Percentiles rank a stretch among this genome's conserved stretches.
These are phyloP conservation scores for Phoenix roebelenii DNA, from an alignment of 176 grass and related monocot species.

Conservation along the genomic window DNA sequence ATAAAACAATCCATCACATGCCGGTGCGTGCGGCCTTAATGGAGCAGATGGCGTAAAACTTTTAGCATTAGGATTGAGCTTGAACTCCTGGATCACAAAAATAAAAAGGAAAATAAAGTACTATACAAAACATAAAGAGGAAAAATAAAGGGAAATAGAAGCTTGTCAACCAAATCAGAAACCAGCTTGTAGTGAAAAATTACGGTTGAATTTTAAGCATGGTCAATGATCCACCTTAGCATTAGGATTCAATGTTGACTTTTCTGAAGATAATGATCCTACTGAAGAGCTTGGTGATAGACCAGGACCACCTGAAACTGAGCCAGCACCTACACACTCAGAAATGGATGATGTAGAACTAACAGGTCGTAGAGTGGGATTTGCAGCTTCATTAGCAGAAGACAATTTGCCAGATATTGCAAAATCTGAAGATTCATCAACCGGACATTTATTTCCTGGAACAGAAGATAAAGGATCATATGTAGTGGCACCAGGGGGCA, in stretches of 20 bases:
- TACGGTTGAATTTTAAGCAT: too few relatives aligned
- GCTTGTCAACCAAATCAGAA: too few relatives aligned
- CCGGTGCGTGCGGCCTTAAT: constrained; percentile 30
- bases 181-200: too few relatives aligned
- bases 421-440: constrained; percentile 10
- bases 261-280: constrained; percentile 54
- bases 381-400: constrained; percentile 19
- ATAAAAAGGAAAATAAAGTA: background rate
- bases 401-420: constrained; percentile 31
- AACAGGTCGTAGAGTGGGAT: constrained; percentile 31
- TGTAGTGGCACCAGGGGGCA: constrained; percentile 26
- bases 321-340: constrained; percentile 33
- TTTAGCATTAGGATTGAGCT: constrained; percentile 60
- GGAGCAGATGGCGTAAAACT: constrained; percentile 46
- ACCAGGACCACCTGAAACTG: constrained; percentile 36
- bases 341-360: constrained; percentile 41
- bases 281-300: constrained; percentile 58
- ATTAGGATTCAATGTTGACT: constrained; percentile 51
- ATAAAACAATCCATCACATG: constrained; percentile 51
- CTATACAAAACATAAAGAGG: background rate
- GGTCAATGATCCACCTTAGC: constrained; percentile 32
- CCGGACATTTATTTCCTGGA: constrained; percentile 26
- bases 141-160: constrained; percentile 1
- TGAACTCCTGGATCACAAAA: constrained; percentile 52
- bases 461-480: constrained; percentile 31